phyloP scores from a whole-genome alignment of 345 rosid genomes.

The Syzygium aromaticum region DNA sequence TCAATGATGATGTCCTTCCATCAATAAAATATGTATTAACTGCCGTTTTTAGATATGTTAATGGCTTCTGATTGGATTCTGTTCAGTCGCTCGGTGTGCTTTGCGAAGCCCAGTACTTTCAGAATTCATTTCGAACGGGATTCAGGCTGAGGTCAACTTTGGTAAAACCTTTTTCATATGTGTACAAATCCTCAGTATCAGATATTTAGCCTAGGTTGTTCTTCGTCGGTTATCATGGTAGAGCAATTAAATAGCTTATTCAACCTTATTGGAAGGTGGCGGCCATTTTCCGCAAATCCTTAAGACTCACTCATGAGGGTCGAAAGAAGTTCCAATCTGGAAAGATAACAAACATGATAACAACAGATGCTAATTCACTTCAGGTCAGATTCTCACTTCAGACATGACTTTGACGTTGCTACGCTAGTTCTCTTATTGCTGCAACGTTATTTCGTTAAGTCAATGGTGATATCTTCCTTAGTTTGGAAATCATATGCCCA shows the following conservation, averaged over 20 bases:
- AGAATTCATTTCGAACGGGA: slow-evolving; percentile 85
- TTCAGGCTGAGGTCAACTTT: slow-evolving; percentile 82
- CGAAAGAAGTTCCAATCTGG: slow-evolving; percentile 84
- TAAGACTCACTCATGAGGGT: slow-evolving; percentile 77
- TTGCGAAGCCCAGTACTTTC: slow-evolving; percentile 70
- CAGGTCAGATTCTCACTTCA: slow-evolving; percentile 36
- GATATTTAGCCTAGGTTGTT: neutral
- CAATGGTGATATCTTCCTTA: neutral
- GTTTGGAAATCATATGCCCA: neutral
- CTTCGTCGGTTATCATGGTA: neutral
- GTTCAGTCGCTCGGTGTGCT: slow-evolving; percentile 70
- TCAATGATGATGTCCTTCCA: neutral
- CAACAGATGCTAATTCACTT: slow-evolving; percentile 88
- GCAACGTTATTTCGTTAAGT: neutral
- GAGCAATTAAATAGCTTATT: neutral
- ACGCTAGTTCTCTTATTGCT: neutral
- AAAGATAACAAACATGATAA: slow-evolving; percentile 89
- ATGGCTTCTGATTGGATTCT: slow-evolving; percentile 5
- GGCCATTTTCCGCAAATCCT: slow-evolving; percentile 80
- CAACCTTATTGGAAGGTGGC: slow-evolving; percentile 46
- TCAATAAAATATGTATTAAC: neutral
- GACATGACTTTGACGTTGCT: neutral
- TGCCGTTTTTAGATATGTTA: neutral
- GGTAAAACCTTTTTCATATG: slow-evolving; percentile 33
- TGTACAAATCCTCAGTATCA: neutral